phyloP scores from a whole-genome alignment of 441 rosid genomes.

The Jatropha podagrica region DNA sequence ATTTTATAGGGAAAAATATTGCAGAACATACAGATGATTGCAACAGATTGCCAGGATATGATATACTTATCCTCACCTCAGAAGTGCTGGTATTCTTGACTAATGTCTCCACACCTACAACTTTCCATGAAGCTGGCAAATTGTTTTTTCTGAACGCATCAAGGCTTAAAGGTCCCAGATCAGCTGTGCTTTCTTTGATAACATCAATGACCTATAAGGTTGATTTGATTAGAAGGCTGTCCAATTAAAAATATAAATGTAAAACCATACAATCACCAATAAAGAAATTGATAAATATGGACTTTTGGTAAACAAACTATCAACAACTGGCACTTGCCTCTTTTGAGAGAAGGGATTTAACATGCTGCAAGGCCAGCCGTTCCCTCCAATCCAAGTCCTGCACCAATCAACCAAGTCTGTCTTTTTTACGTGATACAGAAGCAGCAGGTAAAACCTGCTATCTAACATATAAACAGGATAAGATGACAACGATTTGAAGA shows the following conservation, averaged over 20 bases:
- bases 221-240: slow-evolving; percentile 15
- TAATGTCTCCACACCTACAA: slow-evolving; percentile 38
- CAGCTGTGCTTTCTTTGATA: slow-evolving; percentile 67
- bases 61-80: slow-evolving; percentile 48
- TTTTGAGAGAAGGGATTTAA: slow-evolving; percentile 65
- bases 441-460: background rate
- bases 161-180: slow-evolving; percentile 82
- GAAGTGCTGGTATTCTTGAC: slow-evolving; percentile 32
- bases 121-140: slow-evolving; percentile 80
- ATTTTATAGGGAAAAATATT: background rate
- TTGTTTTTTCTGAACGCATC: slow-evolving; percentile 74
- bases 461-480: background rate
- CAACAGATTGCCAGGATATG: slow-evolving; percentile 19
- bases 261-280: background rate
- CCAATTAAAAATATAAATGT: background rate
- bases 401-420: slow-evolving; percentile 28
- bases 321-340: slow-evolving; percentile 58
- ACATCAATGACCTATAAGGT: slow-evolving; percentile 68
- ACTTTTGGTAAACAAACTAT: slow-evolving; percentile 2
- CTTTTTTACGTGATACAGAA: slow-evolving; percentile 9
- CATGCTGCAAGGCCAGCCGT: slow-evolving; percentile 62
- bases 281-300: slow-evolving; percentile 6
- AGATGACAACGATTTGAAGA: slow-evolving; percentile 12
- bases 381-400: slow-evolving; percentile 92
- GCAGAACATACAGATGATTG: slow-evolving; percentile 1